Conservation (phyloP, 768 basidiomycete species). For the Mycena chlorophos region DNA sequence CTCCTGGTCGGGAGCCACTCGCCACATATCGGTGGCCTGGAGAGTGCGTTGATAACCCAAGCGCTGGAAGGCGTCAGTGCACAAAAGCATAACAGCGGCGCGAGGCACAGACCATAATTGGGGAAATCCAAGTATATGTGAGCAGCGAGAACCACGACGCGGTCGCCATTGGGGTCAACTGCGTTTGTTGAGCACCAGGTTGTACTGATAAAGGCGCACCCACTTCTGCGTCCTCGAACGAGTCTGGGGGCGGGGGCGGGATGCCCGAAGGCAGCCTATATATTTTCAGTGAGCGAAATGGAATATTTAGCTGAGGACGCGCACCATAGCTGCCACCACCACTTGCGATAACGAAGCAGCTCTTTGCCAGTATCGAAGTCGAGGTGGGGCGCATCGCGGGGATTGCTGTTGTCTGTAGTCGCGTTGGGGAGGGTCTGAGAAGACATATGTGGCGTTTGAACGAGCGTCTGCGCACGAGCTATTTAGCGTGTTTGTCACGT, state of each 20-base stretch:
- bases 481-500: conserved; percentile 1
- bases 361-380: conserved; percentile 44
- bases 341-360: conserved; percentile 41
- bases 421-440: not conserved
- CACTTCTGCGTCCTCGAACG: conserved; percentile 57
- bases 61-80: conserved; percentile 31
- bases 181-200: not conserved
- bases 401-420: not conserved
- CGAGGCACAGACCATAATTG: conserved; percentile 45
- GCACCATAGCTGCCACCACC: conserved; percentile 61
- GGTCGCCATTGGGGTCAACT: conserved; percentile 57
- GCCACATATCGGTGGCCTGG: conserved; percentile 76
- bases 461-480: not conserved
- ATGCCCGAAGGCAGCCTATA: conserved; percentile 58
- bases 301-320: conserved; percentile 8
- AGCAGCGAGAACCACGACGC: conserved; percentile 61
- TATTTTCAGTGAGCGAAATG: not conserved
- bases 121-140: conserved; percentile 67
- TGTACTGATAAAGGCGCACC: conserved; percentile 2
- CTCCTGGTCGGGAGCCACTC: conserved; percentile 53
- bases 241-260: conserved; percentile 55
- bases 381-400: conserved; percentile 20
- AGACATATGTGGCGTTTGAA: not conserved
- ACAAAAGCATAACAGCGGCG: not conserved
- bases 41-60: conserved; percentile 73